Evolutionary conservation across 192 early-diverging fungal genomes (phyloP).

Genomic region (Spizellomyces punctatus): DNA sequence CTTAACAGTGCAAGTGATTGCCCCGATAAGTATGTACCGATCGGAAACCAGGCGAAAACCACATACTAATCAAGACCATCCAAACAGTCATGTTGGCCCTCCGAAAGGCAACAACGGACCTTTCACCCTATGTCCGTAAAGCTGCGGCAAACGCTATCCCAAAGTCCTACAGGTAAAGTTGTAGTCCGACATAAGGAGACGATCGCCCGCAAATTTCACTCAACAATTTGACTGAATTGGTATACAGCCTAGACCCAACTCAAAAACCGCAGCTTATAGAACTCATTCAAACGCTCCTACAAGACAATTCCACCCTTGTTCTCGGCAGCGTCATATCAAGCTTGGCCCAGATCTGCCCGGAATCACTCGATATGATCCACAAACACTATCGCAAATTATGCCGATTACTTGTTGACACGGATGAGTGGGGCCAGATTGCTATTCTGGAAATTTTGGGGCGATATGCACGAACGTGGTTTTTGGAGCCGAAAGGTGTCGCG

Average conservation of each 20-base stretch:
- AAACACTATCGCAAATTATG: slow-evolving; percentile 87
- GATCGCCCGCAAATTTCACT: neutral
- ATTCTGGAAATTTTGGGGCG: slow-evolving; percentile 75
- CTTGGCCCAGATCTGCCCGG: slow-evolving; percentile 87
- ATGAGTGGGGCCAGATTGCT: slow-evolving; percentile 96
- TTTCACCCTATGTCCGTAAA: slow-evolving; percentile 92
- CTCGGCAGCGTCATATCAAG: slow-evolving; percentile 85
- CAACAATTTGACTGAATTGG: neutral
- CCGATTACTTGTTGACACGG: slow-evolving; percentile 78
- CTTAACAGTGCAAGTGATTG: slow-evolving; percentile 77
- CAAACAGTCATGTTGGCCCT: slow-evolving; percentile 79
- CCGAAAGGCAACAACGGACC: slow-evolving; percentile 81
- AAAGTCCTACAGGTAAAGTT: slow-evolving; percentile 73
- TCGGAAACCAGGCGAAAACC: neutral
- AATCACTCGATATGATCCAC: slow-evolving; percentile 84
- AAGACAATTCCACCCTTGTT: slow-evolving; percentile 83
- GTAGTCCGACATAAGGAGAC: neutral
- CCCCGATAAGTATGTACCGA: slow-evolving; percentile 65
- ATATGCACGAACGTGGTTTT: slow-evolving; percentile 72
- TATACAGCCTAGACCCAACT: slow-evolving; percentile 71
- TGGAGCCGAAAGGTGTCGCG: slow-evolving; percentile 51
- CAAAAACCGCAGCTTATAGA: slow-evolving; percentile 78
- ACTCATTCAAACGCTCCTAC: slow-evolving; percentile 73
- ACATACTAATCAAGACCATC: neutral
- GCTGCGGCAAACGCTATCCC: slow-evolving; percentile 88